Base-by-base conservation (phyloP, 208 protist genomes). In the Trichomonas gallinae region DNA sequence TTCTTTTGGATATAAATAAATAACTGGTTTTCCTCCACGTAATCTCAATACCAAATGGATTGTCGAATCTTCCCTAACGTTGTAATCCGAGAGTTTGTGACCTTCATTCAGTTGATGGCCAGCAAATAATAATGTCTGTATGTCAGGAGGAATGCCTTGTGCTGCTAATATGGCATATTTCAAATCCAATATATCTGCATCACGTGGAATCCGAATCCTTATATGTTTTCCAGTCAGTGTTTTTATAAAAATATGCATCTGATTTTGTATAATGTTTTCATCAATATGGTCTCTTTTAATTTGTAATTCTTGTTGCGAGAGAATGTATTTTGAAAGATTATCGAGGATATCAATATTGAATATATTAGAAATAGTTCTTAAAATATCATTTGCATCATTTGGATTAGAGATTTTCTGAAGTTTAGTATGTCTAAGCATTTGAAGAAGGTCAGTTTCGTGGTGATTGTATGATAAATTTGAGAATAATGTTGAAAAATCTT, bases 31-130 rank as follows among this genome's bases (percentile, higher is more conserved):
- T n/a, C 98, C 98, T 97, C 98, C 98, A 89, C 97, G 81, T 34
- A 98, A 96, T 87, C 98, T 97, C 51, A 98, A 97, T 34, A 98
- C 97, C 42, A 97, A 45, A 51, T 97, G 97, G 31, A 97, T n/a
- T 72, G 97, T 97, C 58, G 97, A n/a, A 91, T 63, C 48, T 15
- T 10, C 6, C 8, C 3, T 8, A 45, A 93, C 46, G 36, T 44
- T 51, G 8, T 93, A 45, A 45, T 93, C 85, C 46, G 8, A 6
- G 13, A 93, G 8, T 21, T 6, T 93, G 8, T 93, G 4, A 46
- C n/a, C 85, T n/a, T 93, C 85, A 23, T 93, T 40, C 4, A 93
- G 13, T 93, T 93, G 85, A 10, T 45, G 4, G 11, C 36, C n/a
- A 46, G 6, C 11, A 93, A 51, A 93, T 34, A 93, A 15, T 4